Conservation (phyloP, 108 stramenopile species). For the Skeletonema grethae region DNA sequence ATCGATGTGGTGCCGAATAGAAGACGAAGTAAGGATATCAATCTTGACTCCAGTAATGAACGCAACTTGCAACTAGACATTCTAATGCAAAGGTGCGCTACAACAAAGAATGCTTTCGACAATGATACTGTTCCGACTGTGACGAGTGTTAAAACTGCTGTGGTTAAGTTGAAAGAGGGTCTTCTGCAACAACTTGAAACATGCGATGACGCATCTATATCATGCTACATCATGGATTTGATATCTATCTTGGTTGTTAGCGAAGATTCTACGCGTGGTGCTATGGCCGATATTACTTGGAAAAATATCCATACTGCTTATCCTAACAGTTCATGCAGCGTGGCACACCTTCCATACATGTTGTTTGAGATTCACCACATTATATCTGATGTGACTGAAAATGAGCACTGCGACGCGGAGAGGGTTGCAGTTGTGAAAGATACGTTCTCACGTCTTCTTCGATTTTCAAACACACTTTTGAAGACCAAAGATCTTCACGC, state of each 20-base stretch:
- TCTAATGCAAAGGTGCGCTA: constrained; percentile 21
- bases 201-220: constrained; percentile 27
- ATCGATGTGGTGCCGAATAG: background rate
- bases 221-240: constrained; percentile 39
- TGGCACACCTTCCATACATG: constrained; percentile 18
- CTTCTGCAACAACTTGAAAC: constrained; percentile 15
- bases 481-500: constrained; percentile 24
- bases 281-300: constrained; percentile 13
- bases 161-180: constrained; percentile 7
- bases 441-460: constrained; percentile 19
- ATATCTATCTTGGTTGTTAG: constrained; percentile 24
- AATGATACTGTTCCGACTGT: background rate
- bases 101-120: background rate
- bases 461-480: constrained; percentile 21
- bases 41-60: background rate
- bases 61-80: constrained; percentile 4
- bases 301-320: constrained; percentile 27
- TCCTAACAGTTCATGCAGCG: constrained; percentile 13
- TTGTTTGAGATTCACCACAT: constrained; percentile 28
- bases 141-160: background rate
- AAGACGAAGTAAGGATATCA: constrained; percentile 6
- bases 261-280: constrained; percentile 9
- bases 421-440: constrained; percentile 14
- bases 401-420: constrained; percentile 10
- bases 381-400: constrained; percentile 3